phyloP scores from a whole-genome alignment of 768 basidiomycete genomes.

The Chalciporus sphaerocephalus region DNA sequence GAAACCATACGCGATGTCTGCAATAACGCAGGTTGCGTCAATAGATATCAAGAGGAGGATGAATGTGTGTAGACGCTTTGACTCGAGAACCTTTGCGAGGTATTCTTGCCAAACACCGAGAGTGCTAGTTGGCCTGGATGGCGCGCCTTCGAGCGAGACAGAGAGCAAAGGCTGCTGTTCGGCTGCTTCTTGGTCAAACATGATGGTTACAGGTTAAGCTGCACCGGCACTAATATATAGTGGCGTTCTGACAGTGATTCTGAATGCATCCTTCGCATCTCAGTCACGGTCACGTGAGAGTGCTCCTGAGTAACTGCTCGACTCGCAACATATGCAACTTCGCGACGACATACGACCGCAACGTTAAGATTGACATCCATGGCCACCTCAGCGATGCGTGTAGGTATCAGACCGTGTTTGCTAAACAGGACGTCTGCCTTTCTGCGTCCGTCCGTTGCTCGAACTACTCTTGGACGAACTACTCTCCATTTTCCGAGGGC shows the following conservation, averaged over 20 bases:
- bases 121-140: constrained; percentile 4
- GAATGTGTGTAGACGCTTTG: constrained; percentile 46
- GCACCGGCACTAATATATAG: constrained; percentile 3
- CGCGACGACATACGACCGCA: not conserved
- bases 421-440: constrained; percentile 3
- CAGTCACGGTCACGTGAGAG: constrained; percentile 25
- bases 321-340: not conserved
- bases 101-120: constrained; percentile 26
- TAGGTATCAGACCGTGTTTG: constrained; percentile 15
- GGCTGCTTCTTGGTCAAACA: constrained; percentile 36
- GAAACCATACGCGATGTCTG: constrained; percentile 66
- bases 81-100: constrained; percentile 50
- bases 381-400: constrained; percentile 15
- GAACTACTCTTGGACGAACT: constrained; percentile 2
- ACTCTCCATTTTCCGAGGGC: not conserved
- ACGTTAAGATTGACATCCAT: constrained; percentile 6
- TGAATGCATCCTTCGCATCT: not conserved
- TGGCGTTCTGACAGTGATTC: too few relatives aligned
- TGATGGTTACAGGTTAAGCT: constrained; percentile 24
- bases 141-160: constrained; percentile 18
- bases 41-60: constrained; percentile 57
- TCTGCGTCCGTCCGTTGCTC: not conserved
- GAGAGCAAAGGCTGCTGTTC: constrained; percentile 49
- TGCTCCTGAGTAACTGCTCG: not conserved
- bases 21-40: constrained; percentile 68